A percentile compares a stretch with the other conserved stretches of the same genome.
phyloP scores from a whole-genome alignment of 2,329 filamentous ascomycete genomes.

The Phyllosticta citribraziliensis region DNA sequence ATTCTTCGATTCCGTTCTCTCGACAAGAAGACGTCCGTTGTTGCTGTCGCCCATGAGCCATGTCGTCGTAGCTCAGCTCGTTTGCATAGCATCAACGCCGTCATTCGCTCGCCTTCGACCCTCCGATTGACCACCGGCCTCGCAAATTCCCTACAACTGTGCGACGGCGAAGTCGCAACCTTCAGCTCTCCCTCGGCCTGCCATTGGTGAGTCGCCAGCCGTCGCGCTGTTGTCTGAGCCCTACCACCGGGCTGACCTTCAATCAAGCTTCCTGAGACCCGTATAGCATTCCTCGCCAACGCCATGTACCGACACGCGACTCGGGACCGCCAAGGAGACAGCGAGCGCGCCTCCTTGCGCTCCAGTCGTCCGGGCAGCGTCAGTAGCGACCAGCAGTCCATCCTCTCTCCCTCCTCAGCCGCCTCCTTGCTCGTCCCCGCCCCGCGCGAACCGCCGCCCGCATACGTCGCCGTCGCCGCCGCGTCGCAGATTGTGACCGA shows the following conservation, averaged over 20 bases:
- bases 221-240: not conserved
- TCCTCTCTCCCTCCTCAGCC: slow-evolving; percentile 38
- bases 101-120: not conserved
- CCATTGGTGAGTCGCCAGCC: not conserved
- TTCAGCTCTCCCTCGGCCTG: not conserved
- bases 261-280: not conserved
- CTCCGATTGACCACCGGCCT: not conserved
- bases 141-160: not conserved
- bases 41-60: not conserved
- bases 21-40: not conserved
- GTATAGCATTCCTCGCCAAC: not conserved
- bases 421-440: slow-evolving; percentile 56
- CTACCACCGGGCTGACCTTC: not conserved
- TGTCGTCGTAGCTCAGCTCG: not conserved
- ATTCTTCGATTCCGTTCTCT: not conserved
- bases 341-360: slow-evolving; percentile 20
- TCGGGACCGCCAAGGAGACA: slow-evolving; percentile 1
- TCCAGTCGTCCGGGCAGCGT: slow-evolving; percentile 42
- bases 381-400: slow-evolving; percentile 57
- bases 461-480: slow-evolving; percentile 78
- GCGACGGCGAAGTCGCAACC: not conserved
- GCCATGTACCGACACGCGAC: slow-evolving; percentile 4
- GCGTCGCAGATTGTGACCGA: slow-evolving; percentile 88
- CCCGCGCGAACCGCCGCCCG: slow-evolving; percentile 63
- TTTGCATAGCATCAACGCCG: not conserved